Evolutionary conservation across 208 protist species (phyloP).

Genomic region (Trichomonas tenax): DNA sequence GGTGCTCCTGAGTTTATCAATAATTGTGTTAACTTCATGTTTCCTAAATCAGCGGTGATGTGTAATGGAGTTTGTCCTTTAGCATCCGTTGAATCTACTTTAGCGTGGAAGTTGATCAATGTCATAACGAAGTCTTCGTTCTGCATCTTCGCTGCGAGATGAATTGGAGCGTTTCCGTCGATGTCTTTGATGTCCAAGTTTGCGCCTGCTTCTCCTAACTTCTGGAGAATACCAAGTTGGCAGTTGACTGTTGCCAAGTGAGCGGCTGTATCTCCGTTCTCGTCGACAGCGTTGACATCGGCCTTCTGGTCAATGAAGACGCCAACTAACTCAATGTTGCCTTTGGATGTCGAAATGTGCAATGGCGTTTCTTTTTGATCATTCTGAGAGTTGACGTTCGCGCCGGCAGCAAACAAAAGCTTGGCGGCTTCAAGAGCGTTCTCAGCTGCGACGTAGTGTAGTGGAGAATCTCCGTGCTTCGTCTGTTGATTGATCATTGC

Average conservation of each 20-base stretch:
- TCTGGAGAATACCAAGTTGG: not conserved
- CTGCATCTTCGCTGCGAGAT: not conserved
- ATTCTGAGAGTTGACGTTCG: not conserved
- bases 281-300: not conserved
- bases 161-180: not conserved
- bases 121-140: not conserved
- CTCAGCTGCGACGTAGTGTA: not conserved
- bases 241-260: not conserved
- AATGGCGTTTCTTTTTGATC: not conserved
- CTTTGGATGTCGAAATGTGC: not conserved
- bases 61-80: not conserved
- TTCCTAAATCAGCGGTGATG: not conserved
- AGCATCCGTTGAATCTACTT: not conserved
- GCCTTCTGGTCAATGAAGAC: constrained; percentile 2
- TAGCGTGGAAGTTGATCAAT: not conserved
- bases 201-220: not conserved
- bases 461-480: not conserved
- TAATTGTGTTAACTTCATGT: not conserved
- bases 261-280: not conserved
- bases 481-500: not conserved
- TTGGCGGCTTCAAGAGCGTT: not conserved
- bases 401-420: not conserved
- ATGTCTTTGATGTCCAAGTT: not conserved
- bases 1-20: not conserved
- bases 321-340: not conserved